Evolutionary conservation across 1,284 basidiomycete species (phyloP).

Genomic region (Papiliotrema terrestris): DNA sequence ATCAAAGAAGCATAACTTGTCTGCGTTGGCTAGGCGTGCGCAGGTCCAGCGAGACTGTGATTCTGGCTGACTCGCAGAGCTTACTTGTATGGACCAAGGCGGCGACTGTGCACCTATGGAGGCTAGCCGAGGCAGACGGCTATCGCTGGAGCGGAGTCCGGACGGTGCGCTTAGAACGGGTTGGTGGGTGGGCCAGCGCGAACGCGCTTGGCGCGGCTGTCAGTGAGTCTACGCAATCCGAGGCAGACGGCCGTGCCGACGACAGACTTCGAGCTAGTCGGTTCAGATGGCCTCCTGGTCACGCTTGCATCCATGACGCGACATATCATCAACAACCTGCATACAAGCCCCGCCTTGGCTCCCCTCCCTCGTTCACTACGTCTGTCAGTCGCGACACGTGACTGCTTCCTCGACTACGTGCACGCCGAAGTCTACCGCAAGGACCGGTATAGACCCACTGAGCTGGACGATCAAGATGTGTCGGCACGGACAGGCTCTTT

Average conservation of each 20-base stretch:
- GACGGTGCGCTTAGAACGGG: slow-evolving; percentile 17
- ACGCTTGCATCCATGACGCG: slow-evolving; percentile 32
- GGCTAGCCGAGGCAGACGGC: background rate
- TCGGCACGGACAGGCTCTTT: slow-evolving; percentile 27
- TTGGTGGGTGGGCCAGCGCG: slow-evolving; percentile 44
- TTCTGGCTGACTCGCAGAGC: slow-evolving; percentile 16
- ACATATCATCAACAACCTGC: slow-evolving; percentile 29
- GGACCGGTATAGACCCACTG: background rate
- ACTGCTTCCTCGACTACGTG: slow-evolving; percentile 31
- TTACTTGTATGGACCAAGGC: slow-evolving; percentile 38
- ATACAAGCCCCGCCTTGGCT: slow-evolving; percentile 21
- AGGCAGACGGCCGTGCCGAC: slow-evolving; percentile 1
- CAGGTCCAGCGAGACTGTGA: background rate
- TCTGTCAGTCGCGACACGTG: slow-evolving; percentile 24
- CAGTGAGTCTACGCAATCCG: slow-evolving; percentile 20
- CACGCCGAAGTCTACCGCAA: slow-evolving; percentile 8
- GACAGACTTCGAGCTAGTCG: slow-evolving; percentile 26
- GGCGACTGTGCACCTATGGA: slow-evolving; percentile 31
- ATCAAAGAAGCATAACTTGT: slow-evolving; percentile 25
- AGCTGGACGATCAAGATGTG: slow-evolving; percentile 4
- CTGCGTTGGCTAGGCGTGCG: slow-evolving; percentile 35
- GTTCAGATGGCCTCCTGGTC: slow-evolving; percentile 19
- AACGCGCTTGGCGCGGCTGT: slow-evolving; percentile 30
- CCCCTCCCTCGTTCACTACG: slow-evolving; percentile 19
- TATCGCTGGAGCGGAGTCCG: slow-evolving; percentile 16